Percentiles rank a stretch among this genome's conserved stretches.
Conservation (phyloP, 2,329 filamentous ascomycete species). For the Venturia asperata region DNA sequence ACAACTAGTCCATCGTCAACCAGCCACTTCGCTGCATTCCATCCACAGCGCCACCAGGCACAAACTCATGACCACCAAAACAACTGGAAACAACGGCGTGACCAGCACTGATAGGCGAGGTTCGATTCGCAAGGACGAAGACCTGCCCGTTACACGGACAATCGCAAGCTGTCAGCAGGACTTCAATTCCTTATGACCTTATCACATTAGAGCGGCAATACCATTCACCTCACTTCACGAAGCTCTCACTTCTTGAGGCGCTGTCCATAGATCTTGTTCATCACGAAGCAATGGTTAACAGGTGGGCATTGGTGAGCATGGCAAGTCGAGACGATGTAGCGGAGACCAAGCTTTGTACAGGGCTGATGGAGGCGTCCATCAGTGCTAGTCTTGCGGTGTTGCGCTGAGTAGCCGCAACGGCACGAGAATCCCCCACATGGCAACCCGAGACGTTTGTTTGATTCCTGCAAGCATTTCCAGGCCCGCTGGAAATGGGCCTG, state of each 20-base stretch:
- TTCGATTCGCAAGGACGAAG: not conserved
- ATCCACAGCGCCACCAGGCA: not conserved
- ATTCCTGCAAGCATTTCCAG: not conserved
- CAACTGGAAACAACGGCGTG: not conserved
- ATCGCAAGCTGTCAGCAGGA: not conserved
- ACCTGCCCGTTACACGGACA: not conserved
- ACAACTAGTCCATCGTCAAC: not conserved
- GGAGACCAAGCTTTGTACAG: not conserved
- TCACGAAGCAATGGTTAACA: not conserved
- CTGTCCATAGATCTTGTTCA: not conserved
- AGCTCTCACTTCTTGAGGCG: not conserved
- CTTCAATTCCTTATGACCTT: too few relatives aligned
- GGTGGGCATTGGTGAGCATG: not conserved
- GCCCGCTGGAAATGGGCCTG: too few relatives aligned
- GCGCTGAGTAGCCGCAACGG: not conserved
- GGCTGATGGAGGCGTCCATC: not conserved
- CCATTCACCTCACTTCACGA: too few relatives aligned
- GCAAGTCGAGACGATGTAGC: not conserved
- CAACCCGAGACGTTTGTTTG: not conserved
- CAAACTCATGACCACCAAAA: not conserved
- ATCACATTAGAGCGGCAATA: too few relatives aligned
- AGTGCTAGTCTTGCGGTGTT: not conserved
- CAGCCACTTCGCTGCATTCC: constrained; percentile 1
- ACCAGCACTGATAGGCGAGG: not conserved
- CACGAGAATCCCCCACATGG: not conserved